phyloP scores from a whole-genome alignment of 2,329 filamentous ascomycete genomes.

The Macroventuria anomochaeta region DNA sequence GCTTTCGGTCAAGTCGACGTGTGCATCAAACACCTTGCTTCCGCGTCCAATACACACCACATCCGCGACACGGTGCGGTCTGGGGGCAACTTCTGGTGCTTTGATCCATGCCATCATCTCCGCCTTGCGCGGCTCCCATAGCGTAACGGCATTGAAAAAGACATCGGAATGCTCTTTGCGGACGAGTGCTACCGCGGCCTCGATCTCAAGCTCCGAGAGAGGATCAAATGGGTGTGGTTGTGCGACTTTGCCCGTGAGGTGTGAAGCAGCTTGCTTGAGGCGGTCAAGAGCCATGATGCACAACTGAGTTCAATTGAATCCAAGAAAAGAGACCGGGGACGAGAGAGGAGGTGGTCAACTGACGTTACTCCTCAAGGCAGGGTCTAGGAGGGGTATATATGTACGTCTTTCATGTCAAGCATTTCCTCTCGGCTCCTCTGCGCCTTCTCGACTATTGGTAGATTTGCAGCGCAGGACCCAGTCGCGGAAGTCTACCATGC shows the following conservation, averaged over 20 bases:
- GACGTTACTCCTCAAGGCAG: background rate
- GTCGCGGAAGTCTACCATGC: constrained; percentile 2
- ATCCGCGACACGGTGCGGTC: constrained; percentile 77
- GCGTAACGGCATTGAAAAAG: constrained; percentile 84
- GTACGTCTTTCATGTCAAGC: background rate
- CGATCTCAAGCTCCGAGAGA: constrained; percentile 74
- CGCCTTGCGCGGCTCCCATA: constrained; percentile 84
- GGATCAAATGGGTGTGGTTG: constrained; percentile 79
- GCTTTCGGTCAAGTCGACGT: constrained; percentile 73
- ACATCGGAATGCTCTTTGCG: constrained; percentile 73
- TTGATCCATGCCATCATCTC: constrained; percentile 83
- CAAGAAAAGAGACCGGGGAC: background rate
- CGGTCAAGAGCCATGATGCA: constrained; percentile 65
- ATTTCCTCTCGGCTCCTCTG: constrained; percentile 1
- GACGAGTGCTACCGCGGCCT: constrained; percentile 70
- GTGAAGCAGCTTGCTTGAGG: constrained; percentile 67
- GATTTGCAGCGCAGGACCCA: constrained; percentile 1
- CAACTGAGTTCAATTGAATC: background rate
- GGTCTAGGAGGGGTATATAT: constrained; percentile 14
- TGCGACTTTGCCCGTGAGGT: constrained; percentile 62
- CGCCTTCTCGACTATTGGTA: constrained; percentile 3
- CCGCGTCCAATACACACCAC: constrained; percentile 80
- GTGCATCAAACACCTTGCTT: constrained; percentile 81
- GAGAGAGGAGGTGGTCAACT: background rate
- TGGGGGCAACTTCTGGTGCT: constrained; percentile 64